Conservation (phyloP, 306 rosid genomes). For the Arachis hypogaea region DNA sequence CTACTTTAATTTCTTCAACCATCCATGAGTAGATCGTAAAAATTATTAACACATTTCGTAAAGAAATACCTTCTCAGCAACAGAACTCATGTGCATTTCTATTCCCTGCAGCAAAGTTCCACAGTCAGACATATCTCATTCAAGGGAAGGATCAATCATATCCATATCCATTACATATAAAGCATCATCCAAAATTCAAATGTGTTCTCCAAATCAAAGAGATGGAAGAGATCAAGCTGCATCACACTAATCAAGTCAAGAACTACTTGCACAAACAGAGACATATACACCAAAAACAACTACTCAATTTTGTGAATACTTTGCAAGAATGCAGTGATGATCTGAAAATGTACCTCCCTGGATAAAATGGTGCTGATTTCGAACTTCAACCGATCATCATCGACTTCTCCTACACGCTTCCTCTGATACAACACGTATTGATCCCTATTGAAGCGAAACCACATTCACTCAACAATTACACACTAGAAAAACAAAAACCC, state of each 20-base stretch:
- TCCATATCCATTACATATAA: background rate
- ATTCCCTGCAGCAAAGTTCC: constrained; percentile 70
- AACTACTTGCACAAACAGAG: constrained; percentile 16
- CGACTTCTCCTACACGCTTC: constrained; percentile 70
- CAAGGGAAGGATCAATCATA: background rate
- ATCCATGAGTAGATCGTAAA: constrained; percentile 28
- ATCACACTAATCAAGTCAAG: constrained; percentile 7
- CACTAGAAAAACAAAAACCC: background rate
- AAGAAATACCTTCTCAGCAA: constrained; percentile 76
- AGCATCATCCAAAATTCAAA: constrained; percentile 22
- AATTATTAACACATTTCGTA: constrained; percentile 34
- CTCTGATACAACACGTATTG: constrained; percentile 61
- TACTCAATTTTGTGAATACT: constrained; percentile 8
- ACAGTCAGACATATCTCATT: constrained; percentile 14
- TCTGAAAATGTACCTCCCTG: constrained; percentile 69
- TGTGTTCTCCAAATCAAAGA: constrained; percentile 19
- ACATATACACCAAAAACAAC: background rate
- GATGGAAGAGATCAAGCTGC: constrained; percentile 13
- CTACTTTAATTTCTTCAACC: constrained; percentile 38
- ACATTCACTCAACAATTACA: background rate
- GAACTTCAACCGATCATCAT: constrained; percentile 87
- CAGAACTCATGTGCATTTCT: constrained; percentile 80
- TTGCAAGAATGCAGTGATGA: background rate
- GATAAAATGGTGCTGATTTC: constrained; percentile 79
- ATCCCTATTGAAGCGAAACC: constrained; percentile 53